Conservation (phyloP, 345 rosid genomes). For the Euphorbia peplus region DNA sequence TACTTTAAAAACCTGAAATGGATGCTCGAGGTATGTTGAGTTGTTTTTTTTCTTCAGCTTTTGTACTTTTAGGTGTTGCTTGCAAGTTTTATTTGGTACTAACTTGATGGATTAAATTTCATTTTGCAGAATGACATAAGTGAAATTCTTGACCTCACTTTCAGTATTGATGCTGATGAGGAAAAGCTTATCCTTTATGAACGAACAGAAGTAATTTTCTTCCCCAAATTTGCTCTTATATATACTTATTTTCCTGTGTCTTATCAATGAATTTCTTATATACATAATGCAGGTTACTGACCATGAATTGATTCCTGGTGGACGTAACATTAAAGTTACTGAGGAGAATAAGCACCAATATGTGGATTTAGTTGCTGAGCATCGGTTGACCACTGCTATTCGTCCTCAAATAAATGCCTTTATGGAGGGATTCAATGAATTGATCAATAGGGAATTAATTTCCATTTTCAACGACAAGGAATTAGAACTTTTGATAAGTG, state of each 20-base stretch:
- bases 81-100: neutral
- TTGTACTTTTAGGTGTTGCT: neutral
- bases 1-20: slow-evolving; percentile 85
- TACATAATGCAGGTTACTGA: slow-evolving; percentile 70
- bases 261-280: slow-evolving; percentile 2
- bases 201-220: slow-evolving; percentile 54
- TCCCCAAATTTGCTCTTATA: neutral
- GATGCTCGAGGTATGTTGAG: slow-evolving; percentile 84
- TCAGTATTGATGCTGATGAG: slow-evolving; percentile 97
- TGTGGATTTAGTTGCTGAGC: slow-evolving; percentile 85
- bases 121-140: slow-evolving; percentile 77
- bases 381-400: slow-evolving; percentile 92
- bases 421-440: slow-evolving; percentile 79
- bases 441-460: slow-evolving; percentile 71
- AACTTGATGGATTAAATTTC: slow-evolving; percentile 8
- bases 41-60: neutral
- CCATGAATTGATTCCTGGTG: slow-evolving; percentile 88
- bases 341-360: slow-evolving; percentile 94
- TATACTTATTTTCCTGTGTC: neutral
- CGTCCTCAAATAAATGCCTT: slow-evolving; percentile 97
- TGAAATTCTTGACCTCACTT: slow-evolving; percentile 79
- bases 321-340: slow-evolving; percentile 81
- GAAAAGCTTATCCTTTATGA: slow-evolving; percentile 87
- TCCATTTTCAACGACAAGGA: slow-evolving; percentile 94
- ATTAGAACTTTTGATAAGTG: slow-evolving; percentile 84